Percentiles rank a stretch among this genome's conserved stretches.
Conservation (phyloP, 768 basidiomycete species). For the Agrocybe pediades region DNA sequence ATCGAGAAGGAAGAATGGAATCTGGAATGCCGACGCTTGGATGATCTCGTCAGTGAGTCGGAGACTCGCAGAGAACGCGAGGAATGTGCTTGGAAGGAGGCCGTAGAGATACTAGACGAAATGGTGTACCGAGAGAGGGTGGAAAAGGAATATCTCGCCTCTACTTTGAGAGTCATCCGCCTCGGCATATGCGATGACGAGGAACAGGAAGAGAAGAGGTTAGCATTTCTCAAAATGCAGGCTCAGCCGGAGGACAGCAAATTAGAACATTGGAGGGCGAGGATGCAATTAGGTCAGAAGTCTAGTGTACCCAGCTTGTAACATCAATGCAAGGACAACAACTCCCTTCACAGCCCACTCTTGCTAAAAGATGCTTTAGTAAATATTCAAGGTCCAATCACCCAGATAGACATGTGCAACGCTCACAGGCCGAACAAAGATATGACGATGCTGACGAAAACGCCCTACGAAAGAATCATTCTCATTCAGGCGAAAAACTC, state of each 20-base stretch:
- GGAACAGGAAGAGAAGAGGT: neutral
- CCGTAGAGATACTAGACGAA: neutral
- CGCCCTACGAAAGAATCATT: too few relatives aligned
- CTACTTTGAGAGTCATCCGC: neutral
- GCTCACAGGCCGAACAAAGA: too few relatives aligned
- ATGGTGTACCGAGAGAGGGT: neutral
- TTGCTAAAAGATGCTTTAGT: too few relatives aligned
- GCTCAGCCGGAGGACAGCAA: neutral
- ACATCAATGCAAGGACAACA: too few relatives aligned
- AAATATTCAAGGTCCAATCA: too few relatives aligned
- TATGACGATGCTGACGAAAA: too few relatives aligned
- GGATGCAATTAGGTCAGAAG: neutral
- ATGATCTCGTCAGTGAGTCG: neutral
- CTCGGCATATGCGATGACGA: neutral
- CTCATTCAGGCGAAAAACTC: too few relatives aligned
- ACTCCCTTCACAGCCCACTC: too few relatives aligned
- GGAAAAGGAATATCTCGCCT: neutral
- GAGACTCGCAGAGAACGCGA: neutral
- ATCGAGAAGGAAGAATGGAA: neutral
- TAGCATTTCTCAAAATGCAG: neutral
- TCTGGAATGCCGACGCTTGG: neutral
- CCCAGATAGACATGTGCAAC: too few relatives aligned
- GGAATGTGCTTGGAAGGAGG: neutral
- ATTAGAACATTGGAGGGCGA: neutral
- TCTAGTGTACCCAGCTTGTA: too few relatives aligned